Base-by-base conservation (phyloP, 306 rosid genomes). In the Neltuma alba region DNA sequence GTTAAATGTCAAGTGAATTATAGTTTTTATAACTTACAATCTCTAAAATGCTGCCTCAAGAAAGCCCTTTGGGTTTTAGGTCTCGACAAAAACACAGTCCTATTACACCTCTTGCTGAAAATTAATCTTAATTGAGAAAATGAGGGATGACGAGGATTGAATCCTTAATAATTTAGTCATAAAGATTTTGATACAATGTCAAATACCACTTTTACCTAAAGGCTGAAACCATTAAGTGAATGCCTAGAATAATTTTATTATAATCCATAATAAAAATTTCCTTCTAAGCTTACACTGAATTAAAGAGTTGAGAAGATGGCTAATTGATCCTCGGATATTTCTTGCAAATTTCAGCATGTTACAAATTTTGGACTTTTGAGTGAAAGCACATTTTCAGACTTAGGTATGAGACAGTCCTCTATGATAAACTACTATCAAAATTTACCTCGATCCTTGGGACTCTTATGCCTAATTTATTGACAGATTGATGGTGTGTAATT, bases 301-400 rank as follows among this genome's bases (percentile, higher is more conserved):
- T 45, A 66, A 84, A 40, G 69, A 52, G 60, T 28, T 27, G 50
- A 16, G 66, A 48, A 64, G 47, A 69, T 80, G 74, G 60, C 28
- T 72, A 42, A 28, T 76, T 67, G 47, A 58, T 68, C 63, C 21
- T 80, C 9, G 30, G n/a, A n/a, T 50, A n/a, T 60, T 15, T 23
- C 62, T 83, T 36, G 21, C 45, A 47, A 68, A 48, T 33, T 60
- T 76, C 8, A 74, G 70, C 71, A 67, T 33, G 9, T 21, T 61
- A 10, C 50, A 50, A 38, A 40, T 36, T 58, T 67, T n/a, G 36
- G 28, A 60, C 61, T 28, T 52, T 73, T 79, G 61, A 67, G 67
- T 68, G 63, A 72, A 70, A 50, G 34, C 28, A 30, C 20, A 18
- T 76, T 36, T 45, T 10, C 34, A 21, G n/a, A 13, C 47, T 65